These are phyloP conservation scores for Penicillium steckii DNA, from an alignment of 495 filamentous ascomycete species.

Conservation along the genomic window DNA sequence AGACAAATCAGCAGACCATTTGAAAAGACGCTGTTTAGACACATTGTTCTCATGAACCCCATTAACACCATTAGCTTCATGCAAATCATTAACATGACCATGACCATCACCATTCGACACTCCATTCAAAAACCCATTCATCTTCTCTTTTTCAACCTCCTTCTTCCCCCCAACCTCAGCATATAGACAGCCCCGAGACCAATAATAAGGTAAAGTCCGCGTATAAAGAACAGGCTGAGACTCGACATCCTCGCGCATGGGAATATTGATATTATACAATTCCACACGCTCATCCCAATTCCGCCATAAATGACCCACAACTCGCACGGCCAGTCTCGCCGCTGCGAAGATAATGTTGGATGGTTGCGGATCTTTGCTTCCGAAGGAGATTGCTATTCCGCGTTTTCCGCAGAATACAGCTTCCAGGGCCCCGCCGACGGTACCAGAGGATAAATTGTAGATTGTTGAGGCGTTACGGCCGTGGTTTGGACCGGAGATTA, in stretches of 20 bases:
- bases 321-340: slow-evolving; percentile 60
- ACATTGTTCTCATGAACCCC: slow-evolving; percentile 12
- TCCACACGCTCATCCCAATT: slow-evolving; percentile 80
- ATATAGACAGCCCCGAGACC: slow-evolving; percentile 78
- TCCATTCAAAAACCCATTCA: background rate
- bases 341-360: slow-evolving; percentile 66
- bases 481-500: slow-evolving; percentile 91
- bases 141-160: background rate
- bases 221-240: slow-evolving; percentile 69
- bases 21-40: slow-evolving; percentile 35
- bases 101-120: slow-evolving; percentile 47
- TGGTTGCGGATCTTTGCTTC: slow-evolving; percentile 73
- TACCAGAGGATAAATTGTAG: slow-evolving; percentile 84
- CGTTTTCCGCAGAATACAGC: slow-evolving; percentile 76
- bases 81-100: background rate
- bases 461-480: slow-evolving; percentile 91
- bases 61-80: slow-evolving; percentile 39
- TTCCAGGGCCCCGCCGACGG: slow-evolving; percentile 88
- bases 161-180: slow-evolving; percentile 51
- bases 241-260: slow-evolving; percentile 61
- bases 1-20: slow-evolving; percentile 43
- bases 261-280: slow-evolving; percentile 86
- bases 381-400: slow-evolving; percentile 82
- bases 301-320: slow-evolving; percentile 69
- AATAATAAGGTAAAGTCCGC: slow-evolving; percentile 80